Conservation (phyloP, 257 asterid species). For the Cordia subcordata region DNA sequence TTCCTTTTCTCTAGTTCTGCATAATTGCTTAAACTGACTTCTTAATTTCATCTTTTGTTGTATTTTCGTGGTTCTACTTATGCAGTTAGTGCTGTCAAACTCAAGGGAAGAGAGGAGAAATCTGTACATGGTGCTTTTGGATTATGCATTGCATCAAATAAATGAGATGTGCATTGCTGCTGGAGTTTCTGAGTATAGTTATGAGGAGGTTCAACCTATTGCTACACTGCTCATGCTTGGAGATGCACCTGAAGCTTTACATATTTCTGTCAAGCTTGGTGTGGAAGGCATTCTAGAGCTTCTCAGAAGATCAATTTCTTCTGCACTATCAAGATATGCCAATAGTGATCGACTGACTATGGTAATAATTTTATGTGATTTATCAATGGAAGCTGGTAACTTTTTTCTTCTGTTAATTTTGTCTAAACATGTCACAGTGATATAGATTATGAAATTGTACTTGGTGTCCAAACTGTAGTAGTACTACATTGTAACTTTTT, state of each 20-base stretch:
- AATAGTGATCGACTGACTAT: slow-evolving; percentile 74
- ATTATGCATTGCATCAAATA: slow-evolving; percentile 84
- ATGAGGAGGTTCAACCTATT: slow-evolving; percentile 91
- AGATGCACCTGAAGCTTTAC: slow-evolving; percentile 95
- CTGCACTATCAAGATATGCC: slow-evolving; percentile 78
- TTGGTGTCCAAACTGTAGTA: neutral
- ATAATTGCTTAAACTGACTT: too few species aligned
- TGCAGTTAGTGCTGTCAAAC: slow-evolving; percentile 84
- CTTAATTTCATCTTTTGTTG: too few species aligned
- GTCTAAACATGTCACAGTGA: neutral
- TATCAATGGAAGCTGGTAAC: neutral
- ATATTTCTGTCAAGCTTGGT: slow-evolving; percentile 88
- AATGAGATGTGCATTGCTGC: slow-evolving; percentile 69
- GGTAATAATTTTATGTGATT: slow-evolving; percentile 45
- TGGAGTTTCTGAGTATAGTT: slow-evolving; percentile 88
- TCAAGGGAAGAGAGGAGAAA: slow-evolving; percentile 91
- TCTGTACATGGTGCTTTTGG: slow-evolving; percentile 92
- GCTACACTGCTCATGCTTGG: slow-evolving; percentile 92
- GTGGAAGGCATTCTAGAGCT: slow-evolving; percentile 87
- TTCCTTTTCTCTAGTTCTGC: too few species aligned
- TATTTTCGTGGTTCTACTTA: neutral
- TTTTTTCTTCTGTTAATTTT: slow-evolving; percentile 5
- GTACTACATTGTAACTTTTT: slow-evolving; percentile 4
- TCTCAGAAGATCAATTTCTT: slow-evolving; percentile 77
- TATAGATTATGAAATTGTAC: neutral